Base-by-base conservation (phyloP, 139 green algal genomes). In the Closterium sp. region DNA sequence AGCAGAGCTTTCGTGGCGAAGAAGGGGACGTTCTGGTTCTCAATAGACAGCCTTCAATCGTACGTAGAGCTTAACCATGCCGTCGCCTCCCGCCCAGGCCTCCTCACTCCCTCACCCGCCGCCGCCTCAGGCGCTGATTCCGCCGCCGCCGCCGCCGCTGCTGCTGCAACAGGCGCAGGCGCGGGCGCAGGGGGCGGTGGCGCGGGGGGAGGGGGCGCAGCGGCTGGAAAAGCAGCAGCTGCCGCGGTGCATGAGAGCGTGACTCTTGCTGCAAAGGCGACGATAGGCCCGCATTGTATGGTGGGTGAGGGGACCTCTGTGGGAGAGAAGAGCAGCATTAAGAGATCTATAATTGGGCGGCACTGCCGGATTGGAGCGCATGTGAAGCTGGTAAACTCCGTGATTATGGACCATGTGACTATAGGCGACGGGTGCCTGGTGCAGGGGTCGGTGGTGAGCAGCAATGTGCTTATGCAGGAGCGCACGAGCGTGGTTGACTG, bases 241-340 rank as follows among this genome's bases (percentile, higher is more conserved):
- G 31, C 89, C 3, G 31, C 62, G 62, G 28, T 92, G 6, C 31
- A 90, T 29, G 31, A 86, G n/a, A 86, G 29, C 9, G 91, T 85
- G 31, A 28, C 38, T 88, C 91, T 93, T 17, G 91, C 86, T 27
- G 90, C 85, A 17, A 93, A 90, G 30, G 38, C 50, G n/a, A 88
- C 42, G 86, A 50, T 94, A 45, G 92, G 92, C 38, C 79, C 92
- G 31, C 45, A 86, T 10, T 98, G 97, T 94, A 96, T 98, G 70
- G 89, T 99, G 10, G 97, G 97, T 0, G 94, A 95, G 62, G 94
- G 94, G 31, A 95, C 89, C 31, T 86, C 89, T n/a, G 91, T 99
- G 27, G 97, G 96, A 2, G 97, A 99, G 94, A 98, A 97, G 91
- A 96, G 92, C 92, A 97, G 92, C 95, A 96, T 99, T 62, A 99